These are phyloP conservation scores for Saccharomyces hybrid DNA, from an alignment of 1,139 yeast species.

Conservation along the genomic window DNA sequence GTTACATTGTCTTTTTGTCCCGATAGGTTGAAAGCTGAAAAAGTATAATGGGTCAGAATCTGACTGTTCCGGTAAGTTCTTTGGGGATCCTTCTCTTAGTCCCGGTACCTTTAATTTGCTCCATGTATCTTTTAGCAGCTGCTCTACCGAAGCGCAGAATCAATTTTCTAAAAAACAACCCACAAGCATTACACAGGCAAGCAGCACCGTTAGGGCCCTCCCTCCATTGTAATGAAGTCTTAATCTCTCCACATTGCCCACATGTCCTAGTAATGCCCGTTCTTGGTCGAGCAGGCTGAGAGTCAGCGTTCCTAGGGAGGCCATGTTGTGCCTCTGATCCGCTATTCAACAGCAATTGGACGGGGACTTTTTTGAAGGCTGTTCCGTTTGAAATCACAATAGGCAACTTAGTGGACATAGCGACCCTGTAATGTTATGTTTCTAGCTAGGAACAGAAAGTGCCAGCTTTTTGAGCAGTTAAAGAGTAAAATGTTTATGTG, in stretches of 20 bases:
- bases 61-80: neutral
- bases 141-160: neutral
- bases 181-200: constrained; percentile 86
- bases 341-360: neutral
- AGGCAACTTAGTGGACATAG: neutral
- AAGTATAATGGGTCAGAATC: neutral
- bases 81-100: neutral
- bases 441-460: neutral
- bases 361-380: neutral
- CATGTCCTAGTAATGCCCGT: neutral
- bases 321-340: neutral
- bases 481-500: neutral
- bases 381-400: neutral
- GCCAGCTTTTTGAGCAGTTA: neutral
- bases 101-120: neutral
- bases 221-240: constrained; percentile 49
- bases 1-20: neutral
- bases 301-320: neutral
- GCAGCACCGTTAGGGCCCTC: constrained; percentile 82
- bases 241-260: neutral
- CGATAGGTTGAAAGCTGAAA: neutral
- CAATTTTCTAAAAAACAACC: constrained; percentile 42
- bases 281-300: neutral
- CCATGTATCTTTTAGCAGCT: neutral
- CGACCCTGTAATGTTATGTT: neutral